Base-by-base conservation (phyloP, 2,329 filamentous ascomycete genomes). In the Ceratocystis huliohia region DNA sequence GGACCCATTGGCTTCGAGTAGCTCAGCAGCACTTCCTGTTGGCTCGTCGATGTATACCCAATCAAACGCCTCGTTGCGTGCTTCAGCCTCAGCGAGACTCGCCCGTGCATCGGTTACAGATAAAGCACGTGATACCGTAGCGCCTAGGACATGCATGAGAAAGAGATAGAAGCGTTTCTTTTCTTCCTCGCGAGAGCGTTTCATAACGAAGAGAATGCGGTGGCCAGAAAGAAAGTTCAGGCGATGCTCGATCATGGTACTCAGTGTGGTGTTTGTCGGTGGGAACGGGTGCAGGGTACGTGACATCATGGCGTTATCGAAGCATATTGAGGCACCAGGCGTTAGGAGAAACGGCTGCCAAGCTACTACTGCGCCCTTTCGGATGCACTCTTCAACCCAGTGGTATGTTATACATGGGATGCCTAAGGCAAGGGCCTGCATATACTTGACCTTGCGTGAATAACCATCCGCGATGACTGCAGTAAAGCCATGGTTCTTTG, bases 341-440 rank as follows among this genome's bases (percentile, higher is more conserved):
- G 91, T 90, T 0, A 99, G 83, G 0, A 96, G 81, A 72, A 96
- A 97, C 0, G 86, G 83, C 6, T 82, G 78, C 88, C 92, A 96
- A 64, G 88, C 83, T 0, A 95, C 76, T 0, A 93, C 75, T 6
- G 76, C 73, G 5, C 80, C 78, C 41, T 83, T 83, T 0, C 79
- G 75, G 2, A 93, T 74, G 69, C 89, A 96, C 63, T 88, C 82
- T 30, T 83, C 80, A 61, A 96, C 78, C 93, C 94, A 99, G 65
- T 87, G 86, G 5, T 85, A 82, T 5, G 90, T 88, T 1, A 99
- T 79, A 72, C 92, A 96, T 0, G 94, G 94, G 0, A 99, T 76
- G 0, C 90, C 91, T 0, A 99, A 82, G 0, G 94, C 92, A 1
- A 99, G 82, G 0, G 94, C 94, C 76, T 97, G 92, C 81, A 97